Conservation (phyloP, 306 rosid species). For the Oemleria cerasiformis region DNA sequence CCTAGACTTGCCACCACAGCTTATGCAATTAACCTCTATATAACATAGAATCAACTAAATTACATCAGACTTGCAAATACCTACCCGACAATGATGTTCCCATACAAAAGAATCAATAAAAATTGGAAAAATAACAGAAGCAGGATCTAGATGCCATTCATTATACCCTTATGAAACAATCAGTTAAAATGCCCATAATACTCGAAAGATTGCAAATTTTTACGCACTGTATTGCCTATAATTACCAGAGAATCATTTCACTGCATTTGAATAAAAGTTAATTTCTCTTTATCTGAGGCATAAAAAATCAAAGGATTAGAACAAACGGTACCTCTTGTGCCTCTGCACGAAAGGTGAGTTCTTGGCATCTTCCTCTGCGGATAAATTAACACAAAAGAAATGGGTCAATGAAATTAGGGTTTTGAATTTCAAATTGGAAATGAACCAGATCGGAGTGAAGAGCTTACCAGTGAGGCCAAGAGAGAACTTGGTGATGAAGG, state of each 20-base stretch:
- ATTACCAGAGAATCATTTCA: background rate
- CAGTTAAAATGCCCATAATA: background rate
- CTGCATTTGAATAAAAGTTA: background rate
- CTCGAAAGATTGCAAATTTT: background rate
- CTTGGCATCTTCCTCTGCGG: conserved; percentile 82
- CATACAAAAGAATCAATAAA: background rate
- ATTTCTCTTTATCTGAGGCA: background rate
- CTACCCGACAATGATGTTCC: background rate
- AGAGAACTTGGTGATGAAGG: conserved; percentile 64
- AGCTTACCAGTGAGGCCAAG: conserved; percentile 60
- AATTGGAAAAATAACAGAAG: background rate
- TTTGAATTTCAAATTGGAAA: background rate
- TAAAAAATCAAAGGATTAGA: conserved; percentile 1
- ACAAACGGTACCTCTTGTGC: conserved; percentile 53
- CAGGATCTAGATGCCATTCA: background rate
- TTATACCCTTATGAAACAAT: background rate
- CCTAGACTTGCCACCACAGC: background rate
- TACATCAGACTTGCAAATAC: background rate
- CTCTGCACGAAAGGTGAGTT: conserved; percentile 65
- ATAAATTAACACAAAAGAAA: background rate
- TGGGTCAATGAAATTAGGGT: conserved; percentile 13
- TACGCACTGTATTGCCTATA: background rate
- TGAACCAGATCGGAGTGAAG: background rate
- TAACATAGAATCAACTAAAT: background rate
- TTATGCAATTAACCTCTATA: background rate